A percentile compares a stretch with the other conserved stretches of the same genome.
phyloP scores from a whole-genome alignment of 345 rosid species.

The Lenwebbia sp. region DNA sequence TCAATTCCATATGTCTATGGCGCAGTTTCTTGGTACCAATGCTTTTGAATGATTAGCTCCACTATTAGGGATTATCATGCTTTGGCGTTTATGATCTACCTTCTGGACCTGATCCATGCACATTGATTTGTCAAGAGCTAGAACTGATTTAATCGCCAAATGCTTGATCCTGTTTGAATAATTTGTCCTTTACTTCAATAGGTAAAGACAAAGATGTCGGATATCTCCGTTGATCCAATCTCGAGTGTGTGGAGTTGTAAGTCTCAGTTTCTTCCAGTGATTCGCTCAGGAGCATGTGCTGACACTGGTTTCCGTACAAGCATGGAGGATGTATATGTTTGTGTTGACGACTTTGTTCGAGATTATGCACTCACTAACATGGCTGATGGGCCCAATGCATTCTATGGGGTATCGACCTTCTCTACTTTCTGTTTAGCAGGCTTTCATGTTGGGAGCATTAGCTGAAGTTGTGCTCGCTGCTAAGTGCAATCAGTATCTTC shows the following conservation, averaged over 20 bases:
- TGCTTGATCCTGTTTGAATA: neutral
- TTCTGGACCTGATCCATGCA: neutral
- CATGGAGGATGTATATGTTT: constrained; percentile 76
- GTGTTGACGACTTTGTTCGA: constrained; percentile 49
- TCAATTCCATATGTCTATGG: neutral
- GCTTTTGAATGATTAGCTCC: neutral
- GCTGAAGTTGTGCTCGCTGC: neutral
- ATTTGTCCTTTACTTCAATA: constrained; percentile 13
- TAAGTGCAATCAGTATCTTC: neutral
- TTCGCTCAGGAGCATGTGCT: constrained; percentile 86
- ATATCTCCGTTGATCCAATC: constrained; percentile 28
- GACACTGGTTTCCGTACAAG: constrained; percentile 57
- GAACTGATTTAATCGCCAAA: neutral
- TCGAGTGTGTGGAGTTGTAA: constrained; percentile 19
- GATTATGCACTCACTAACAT: constrained; percentile 33
- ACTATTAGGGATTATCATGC: neutral
- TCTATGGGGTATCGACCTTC: constrained; percentile 60
- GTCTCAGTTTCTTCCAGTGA: constrained; percentile 36
- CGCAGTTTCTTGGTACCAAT: neutral
- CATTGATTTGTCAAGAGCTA: neutral
- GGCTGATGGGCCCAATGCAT: constrained; percentile 51
- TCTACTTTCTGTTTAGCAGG: neutral
- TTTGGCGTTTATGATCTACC: neutral
- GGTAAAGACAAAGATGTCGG: constrained; percentile 44
- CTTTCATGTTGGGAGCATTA: neutral